These are phyloP conservation scores for Colletotrichum sublineola DNA, from an alignment of 2,329 filamentous ascomycete genomes.

Conservation along the genomic window DNA sequence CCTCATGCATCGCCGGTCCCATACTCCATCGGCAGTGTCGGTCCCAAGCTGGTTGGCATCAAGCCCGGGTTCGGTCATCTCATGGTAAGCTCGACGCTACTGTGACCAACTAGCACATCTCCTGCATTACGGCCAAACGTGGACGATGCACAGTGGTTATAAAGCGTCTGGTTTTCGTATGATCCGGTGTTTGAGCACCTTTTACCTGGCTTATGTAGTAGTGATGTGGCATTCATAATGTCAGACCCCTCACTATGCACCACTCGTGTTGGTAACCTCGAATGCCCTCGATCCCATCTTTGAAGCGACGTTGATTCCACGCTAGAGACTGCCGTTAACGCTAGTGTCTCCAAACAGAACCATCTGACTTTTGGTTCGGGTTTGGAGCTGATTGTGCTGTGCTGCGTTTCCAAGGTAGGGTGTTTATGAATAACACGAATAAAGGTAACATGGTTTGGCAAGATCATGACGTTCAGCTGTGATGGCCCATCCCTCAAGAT, in stretches of 20 bases:
- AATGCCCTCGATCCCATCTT: conserved; percentile 40
- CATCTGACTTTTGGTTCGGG: background rate
- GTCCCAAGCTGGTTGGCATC: conserved; percentile 16
- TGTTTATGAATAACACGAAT: background rate
- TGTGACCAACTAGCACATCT: conserved; percentile 5
- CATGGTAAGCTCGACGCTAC: conserved; percentile 19
- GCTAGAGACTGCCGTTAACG: background rate
- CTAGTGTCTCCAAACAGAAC: background rate
- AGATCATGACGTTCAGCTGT: background rate
- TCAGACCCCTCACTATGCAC: background rate
- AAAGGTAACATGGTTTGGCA: background rate
- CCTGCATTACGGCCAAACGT: conserved; percentile 42
- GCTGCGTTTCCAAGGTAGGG: background rate
- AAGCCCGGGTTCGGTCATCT: background rate
- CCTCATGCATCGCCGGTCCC: background rate
- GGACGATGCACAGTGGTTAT: conserved; percentile 12
- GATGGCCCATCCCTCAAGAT: background rate
- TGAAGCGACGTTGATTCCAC: background rate
- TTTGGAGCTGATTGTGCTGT: background rate
- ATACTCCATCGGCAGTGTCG: background rate
- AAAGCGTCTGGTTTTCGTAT: background rate
- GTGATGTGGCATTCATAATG: background rate
- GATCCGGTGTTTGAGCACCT: background rate
- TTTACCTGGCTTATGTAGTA: background rate
- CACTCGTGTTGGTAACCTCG: conserved; percentile 48